Evolutionary conservation across 2,329 filamentous ascomycete genomes (phyloP).

Genomic region (Apiospora rasikravindrae): DNA sequence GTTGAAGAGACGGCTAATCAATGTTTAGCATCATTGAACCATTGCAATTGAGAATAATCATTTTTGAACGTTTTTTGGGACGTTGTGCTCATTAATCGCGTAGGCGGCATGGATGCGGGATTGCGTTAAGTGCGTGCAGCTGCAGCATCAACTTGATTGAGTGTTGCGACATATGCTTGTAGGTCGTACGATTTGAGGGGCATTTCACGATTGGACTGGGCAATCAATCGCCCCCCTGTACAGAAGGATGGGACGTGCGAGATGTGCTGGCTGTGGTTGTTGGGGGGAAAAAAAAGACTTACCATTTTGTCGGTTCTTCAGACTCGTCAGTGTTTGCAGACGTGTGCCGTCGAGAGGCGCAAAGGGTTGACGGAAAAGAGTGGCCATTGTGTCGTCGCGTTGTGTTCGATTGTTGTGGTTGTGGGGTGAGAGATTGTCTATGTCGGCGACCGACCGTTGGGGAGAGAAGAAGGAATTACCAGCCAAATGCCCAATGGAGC

Average conservation of each 20-base stretch:
- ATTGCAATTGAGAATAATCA: neutral
- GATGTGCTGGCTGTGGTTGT: neutral
- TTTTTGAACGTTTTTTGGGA: neutral
- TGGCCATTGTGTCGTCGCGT: slow-evolving; percentile 52
- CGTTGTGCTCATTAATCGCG: neutral
- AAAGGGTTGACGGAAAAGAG: slow-evolving; percentile 72
- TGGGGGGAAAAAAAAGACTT: slow-evolving; percentile 39
- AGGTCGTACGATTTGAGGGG: slow-evolving; percentile 1
- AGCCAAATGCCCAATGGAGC: slow-evolving; percentile 20
- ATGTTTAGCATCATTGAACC: slow-evolving; percentile 1
- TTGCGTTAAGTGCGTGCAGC: slow-evolving; percentile 13
- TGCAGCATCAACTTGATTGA: neutral
- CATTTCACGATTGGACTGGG: slow-evolving; percentile 8
- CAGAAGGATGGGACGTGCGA: neutral
- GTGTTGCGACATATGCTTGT: neutral
- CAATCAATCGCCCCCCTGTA: neutral
- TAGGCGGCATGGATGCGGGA: neutral
- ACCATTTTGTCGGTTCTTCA: slow-evolving; percentile 82
- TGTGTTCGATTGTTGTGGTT: slow-evolving; percentile 1
- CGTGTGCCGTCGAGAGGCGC: slow-evolving; percentile 73
- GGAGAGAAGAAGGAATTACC: neutral
- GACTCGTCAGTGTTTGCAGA: slow-evolving; percentile 72
- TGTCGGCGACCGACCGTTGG: slow-evolving; percentile 3
- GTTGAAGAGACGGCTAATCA: slow-evolving; percentile 47
- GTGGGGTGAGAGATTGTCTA: slow-evolving; percentile 1